Conservation (phyloP, 805 yeast species). For the Nakazawaea molendinolei region DNA sequence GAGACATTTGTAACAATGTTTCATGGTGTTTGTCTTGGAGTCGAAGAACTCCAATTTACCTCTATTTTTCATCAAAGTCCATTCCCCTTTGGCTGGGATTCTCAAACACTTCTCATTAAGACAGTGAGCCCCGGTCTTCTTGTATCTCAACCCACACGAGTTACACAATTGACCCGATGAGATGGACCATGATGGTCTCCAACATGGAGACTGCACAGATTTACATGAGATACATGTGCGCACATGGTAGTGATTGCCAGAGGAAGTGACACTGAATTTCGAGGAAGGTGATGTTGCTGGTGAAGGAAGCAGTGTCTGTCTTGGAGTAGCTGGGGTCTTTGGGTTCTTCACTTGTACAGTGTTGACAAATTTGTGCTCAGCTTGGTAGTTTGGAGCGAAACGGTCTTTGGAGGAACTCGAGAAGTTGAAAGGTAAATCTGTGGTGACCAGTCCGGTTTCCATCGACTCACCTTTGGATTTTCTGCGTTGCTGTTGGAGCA, state of each 20-base stretch:
- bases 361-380: conserved; percentile 1
- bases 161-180: conserved; percentile 93
- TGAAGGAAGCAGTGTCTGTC: conserved; percentile 3
- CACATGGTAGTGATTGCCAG: conserved; percentile 18
- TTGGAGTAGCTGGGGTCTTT: conserved; percentile 12
- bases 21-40: conserved; percentile 16
- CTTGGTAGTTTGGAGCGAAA: conserved; percentile 2
- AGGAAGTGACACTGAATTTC: conserved; percentile 15
- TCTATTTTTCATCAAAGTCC: conserved; percentile 78
- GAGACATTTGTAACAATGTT: conserved; percentile 40
- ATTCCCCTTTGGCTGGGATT: conserved; percentile 95
- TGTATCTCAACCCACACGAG: conserved; percentile 91
- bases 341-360: background rate
- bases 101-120: conserved; percentile 66
- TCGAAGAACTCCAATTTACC: conserved; percentile 36
- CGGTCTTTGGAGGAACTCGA: too few relatives aligned
- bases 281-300: conserved; percentile 10
- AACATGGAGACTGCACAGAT: conserved; percentile 88
- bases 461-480: conserved; percentile 7
- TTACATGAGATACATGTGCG: conserved; percentile 88
- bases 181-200: conserved; percentile 96
- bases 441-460: conserved; percentile 22
- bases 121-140: conserved; percentile 91
- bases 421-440: conserved; percentile 20
- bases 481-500: conserved; percentile 11